phyloP scores from a whole-genome alignment of 1,139 yeast genomes.

The Yamadazyma membranifaciens region DNA sequence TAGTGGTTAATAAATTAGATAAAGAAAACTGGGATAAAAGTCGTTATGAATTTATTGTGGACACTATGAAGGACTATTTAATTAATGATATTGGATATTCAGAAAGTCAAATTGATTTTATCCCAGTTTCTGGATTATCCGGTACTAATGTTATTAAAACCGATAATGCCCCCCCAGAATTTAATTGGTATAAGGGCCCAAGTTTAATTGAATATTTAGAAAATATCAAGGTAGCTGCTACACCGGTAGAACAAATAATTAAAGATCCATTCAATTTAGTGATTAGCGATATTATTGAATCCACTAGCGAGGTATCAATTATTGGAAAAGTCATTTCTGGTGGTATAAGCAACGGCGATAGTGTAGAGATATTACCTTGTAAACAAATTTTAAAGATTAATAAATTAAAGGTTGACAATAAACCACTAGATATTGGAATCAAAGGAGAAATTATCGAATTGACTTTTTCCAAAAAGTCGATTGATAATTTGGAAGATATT shows the following conservation, averaged over 20 bases:
- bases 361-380: slow-evolving; percentile 59
- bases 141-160: slow-evolving; percentile 69
- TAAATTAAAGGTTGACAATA: slow-evolving; percentile 26
- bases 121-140: slow-evolving; percentile 83
- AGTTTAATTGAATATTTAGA: slow-evolving; percentile 63
- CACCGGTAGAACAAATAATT: slow-evolving; percentile 21
- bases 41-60: slow-evolving; percentile 61
- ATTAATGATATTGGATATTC: slow-evolving; percentile 58
- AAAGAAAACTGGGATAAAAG: slow-evolving; percentile 64
- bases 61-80: slow-evolving; percentile 60
- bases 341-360: slow-evolving; percentile 72
- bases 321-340: slow-evolving; percentile 80
- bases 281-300: slow-evolving; percentile 46
- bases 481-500: slow-evolving; percentile 51
- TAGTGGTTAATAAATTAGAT: slow-evolving; percentile 90
- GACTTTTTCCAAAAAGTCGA: slow-evolving; percentile 46
- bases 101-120: slow-evolving; percentile 51
- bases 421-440: slow-evolving; percentile 45
- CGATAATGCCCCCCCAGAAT: slow-evolving; percentile 16
- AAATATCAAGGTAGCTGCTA: slow-evolving; percentile 17
- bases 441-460: slow-evolving; percentile 71
- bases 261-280: slow-evolving; percentile 47
- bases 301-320: slow-evolving; percentile 41
- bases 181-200: slow-evolving; percentile 66
- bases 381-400: slow-evolving; percentile 35